These are phyloP conservation scores for Astragalus membranaceus DNA, from an alignment of 306 rosid genomes.

Conservation along the genomic window DNA sequence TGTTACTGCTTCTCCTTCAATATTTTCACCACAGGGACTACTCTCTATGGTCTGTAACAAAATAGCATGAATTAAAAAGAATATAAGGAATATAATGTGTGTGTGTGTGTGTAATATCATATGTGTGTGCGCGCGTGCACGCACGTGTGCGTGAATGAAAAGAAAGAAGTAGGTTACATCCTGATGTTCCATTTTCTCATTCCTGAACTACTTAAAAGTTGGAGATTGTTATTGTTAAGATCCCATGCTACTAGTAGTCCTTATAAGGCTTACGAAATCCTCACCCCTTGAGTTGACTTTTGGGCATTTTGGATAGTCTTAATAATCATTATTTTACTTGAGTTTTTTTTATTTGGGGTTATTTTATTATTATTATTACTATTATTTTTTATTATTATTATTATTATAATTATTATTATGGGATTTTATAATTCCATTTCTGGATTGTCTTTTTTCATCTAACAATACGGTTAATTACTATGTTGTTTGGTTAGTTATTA, in stretches of 20 bases:
- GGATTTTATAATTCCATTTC: not conserved
- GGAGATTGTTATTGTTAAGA: not conserved
- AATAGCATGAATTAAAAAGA: constrained; percentile 16
- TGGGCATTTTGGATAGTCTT: not conserved
- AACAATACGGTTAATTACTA: not conserved
- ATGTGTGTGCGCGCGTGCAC: no score
- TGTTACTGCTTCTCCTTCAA: constrained; percentile 88
- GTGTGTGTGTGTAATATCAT: not conserved
- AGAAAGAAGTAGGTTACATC: not conserved
- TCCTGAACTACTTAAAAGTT: constrained; percentile 10
- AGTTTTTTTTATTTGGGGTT: not conserved
- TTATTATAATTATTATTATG: not conserved
- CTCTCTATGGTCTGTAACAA: constrained; percentile 86
- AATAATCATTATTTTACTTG: not conserved
- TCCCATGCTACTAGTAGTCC: not conserved
- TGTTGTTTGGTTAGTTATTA: not conserved
- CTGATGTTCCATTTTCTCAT: constrained; percentile 18
- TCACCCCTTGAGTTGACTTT: not conserved
- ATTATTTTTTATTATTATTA: not conserved
- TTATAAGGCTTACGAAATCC: not conserved
- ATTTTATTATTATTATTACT: not conserved
- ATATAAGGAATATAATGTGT: not conserved
- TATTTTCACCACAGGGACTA: constrained; percentile 82
- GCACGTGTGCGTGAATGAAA: no score
- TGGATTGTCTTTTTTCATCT: not conserved